Percentiles rank a stretch among this genome's conserved stretches.
phyloP scores from a whole-genome alignment of 1,284 basidiomycete genomes.

The Apiotrichum akiyoshidainum region DNA sequence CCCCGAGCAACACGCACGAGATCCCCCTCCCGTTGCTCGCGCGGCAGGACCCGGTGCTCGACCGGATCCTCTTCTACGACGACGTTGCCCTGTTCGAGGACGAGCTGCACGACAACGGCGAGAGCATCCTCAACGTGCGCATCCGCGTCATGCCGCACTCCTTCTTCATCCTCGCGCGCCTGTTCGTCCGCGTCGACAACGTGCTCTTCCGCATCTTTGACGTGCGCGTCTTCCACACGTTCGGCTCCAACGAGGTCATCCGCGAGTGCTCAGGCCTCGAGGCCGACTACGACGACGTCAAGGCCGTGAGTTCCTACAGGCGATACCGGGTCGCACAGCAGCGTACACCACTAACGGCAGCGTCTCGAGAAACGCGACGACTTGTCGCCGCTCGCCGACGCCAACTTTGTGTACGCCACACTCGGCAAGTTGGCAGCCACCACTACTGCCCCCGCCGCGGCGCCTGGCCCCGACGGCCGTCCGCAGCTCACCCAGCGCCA shows the following conservation, averaged over 20 bases:
- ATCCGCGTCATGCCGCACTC: constrained; percentile 98
- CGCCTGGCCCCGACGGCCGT: background rate
- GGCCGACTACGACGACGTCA: constrained; percentile 76
- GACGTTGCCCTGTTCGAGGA: constrained; percentile 90
- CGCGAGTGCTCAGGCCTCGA: constrained; percentile 86
- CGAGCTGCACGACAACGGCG: constrained; percentile 90
- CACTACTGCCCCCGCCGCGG: background rate
- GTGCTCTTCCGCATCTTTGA: constrained; percentile 91
- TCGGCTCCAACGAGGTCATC: constrained; percentile 60
- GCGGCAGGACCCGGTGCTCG: constrained; percentile 69
- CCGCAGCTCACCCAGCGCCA: constrained; percentile 5
- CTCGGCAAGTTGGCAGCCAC: constrained; percentile 64
- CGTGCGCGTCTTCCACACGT: constrained; percentile 84
- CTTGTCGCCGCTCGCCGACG: constrained; percentile 81
- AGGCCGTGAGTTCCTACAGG: constrained; percentile 57
- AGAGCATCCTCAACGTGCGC: constrained; percentile 72
- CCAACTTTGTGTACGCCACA: constrained; percentile 76
- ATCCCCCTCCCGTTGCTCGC: constrained; percentile 80
- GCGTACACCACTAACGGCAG: background rate
- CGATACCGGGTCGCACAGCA: too few species aligned
- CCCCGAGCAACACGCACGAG: constrained; percentile 57
- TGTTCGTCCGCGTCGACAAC: constrained; percentile 91
- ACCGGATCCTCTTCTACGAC: constrained; percentile 80
- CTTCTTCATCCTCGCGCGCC: constrained; percentile 83
- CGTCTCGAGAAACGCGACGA: constrained; percentile 74